These are phyloP conservation scores for Eucalyptus erythrocorys DNA, from an alignment of 345 rosid species.

Conservation along the genomic window DNA sequence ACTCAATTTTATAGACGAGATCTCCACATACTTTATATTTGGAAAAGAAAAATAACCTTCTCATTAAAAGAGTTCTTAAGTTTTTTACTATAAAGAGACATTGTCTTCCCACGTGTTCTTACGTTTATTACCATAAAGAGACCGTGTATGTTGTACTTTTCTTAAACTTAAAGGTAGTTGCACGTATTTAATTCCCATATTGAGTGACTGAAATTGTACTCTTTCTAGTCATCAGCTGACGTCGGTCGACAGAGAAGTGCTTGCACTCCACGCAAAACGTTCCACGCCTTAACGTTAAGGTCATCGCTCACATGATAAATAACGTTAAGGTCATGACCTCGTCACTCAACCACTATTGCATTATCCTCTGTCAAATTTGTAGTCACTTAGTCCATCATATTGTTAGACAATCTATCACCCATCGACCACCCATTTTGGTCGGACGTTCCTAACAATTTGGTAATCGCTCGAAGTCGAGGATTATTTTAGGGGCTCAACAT, in stretches of 20 bases:
- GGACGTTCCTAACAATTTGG: background rate
- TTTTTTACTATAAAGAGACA: background rate
- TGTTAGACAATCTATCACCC: background rate
- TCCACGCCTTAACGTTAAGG: background rate
- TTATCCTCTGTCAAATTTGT: background rate
- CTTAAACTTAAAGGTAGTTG: background rate
- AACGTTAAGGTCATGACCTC: background rate
- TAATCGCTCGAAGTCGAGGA: background rate
- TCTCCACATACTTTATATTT: background rate
- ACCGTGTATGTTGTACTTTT: background rate
- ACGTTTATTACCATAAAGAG: background rate
- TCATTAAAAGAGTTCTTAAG: background rate
- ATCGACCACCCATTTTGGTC: background rate
- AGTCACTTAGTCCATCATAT: background rate
- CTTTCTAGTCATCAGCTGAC: background rate
- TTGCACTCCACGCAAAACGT: background rate
- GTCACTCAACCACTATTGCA: background rate
- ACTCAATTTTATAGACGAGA: background rate
- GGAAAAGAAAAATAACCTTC: background rate
- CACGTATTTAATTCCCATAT: background rate
- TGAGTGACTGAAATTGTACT: background rate
- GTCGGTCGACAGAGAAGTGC: background rate
- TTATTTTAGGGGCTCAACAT: background rate
- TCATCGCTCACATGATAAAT: background rate
- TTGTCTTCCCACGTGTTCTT: background rate